Evolutionary conservation across 2,329 filamentous ascomycete genomes (phyloP).

Genomic region (Tothia fuscella): DNA sequence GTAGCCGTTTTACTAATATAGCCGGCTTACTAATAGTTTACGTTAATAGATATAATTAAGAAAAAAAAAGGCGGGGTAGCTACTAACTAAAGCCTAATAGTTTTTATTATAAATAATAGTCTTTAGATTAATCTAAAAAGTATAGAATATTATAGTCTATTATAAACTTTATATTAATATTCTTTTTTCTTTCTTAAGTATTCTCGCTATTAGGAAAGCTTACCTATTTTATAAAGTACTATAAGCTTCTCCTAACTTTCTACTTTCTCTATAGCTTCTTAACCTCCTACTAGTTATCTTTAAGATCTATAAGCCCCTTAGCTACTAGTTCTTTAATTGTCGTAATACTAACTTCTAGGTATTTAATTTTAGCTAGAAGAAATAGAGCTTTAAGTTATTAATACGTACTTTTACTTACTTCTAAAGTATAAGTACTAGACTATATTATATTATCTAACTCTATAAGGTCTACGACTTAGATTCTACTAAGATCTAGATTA

Average conservation of each 20-base stretch:
- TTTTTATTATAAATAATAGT: constrained; percentile 7
- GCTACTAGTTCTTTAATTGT: constrained; percentile 7
- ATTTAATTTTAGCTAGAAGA: constrained; percentile 10
- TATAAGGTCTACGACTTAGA: constrained; percentile 9
- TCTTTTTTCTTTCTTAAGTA: constrained; percentile 10
- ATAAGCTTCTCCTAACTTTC: constrained; percentile 9
- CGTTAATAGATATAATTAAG: neutral
- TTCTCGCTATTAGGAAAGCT: constrained; percentile 10
- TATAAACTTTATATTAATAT: constrained; percentile 8
- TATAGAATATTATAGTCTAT: constrained; percentile 8
- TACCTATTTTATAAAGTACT: constrained; percentile 11
- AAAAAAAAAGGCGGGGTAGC: neutral
- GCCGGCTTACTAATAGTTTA: too few relatives aligned
- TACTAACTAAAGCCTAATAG: neutral
- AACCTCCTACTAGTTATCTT: constrained; percentile 9
- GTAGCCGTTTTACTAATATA: too few relatives aligned
- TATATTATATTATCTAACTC: constrained; percentile 9
- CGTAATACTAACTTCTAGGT: constrained; percentile 8
- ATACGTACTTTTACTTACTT: constrained; percentile 10
- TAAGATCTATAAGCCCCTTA: constrained; percentile 9
- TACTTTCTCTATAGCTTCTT: constrained; percentile 7
- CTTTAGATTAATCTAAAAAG: constrained; percentile 10
- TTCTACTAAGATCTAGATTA: constrained; percentile 10
- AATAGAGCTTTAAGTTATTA: constrained; percentile 11
- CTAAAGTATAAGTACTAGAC: constrained; percentile 7